Evolutionary conservation across 2,329 filamentous ascomycete species (phyloP), one percentile per base, ranked within the genome.

Genomic region (Hirsutella rhossiliensis): DNA sequence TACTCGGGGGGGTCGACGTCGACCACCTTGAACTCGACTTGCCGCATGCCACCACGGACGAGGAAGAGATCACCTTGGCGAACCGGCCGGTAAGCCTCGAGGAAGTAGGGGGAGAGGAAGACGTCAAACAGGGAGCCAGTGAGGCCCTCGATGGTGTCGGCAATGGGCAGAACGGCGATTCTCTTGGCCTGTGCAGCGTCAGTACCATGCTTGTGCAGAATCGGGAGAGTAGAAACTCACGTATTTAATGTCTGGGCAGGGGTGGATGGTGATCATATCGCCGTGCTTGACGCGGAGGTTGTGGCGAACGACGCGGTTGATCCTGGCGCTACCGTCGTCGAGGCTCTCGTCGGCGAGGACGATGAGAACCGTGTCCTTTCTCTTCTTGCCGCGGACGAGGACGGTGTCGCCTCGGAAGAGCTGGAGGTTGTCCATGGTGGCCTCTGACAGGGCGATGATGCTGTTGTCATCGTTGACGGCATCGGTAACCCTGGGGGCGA

Each of bases 171-270:
- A 48, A 98, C 92, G 49, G 92, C 92, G 63, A 98, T 96, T 60
- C 92, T 87, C 78, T 98, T 98, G 68, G 94, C 92, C 89, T 95
- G 51, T 43, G 36, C 11, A 13, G 17, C 42, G 43, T 55, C 56
- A 52, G 40, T 11, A 20, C 36, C 17, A 27, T 38, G 27, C 8
- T 19, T 37, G 12, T 19, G 37, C 23, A 15, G 4, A 15, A 19
- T 29, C 15, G 12, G 13, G 23, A 15, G 39, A 38, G 38, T 9
- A 27, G 23, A 38, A 45, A 78, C 87, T 66, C 68, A 95, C 89
- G 66, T 98, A 98, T 95, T 98, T 98, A 75, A 98, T 98, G 66
- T 98, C 92, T 17, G 92, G 90, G 73, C 92, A 98, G 44, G 94
- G 81, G 70, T 97, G 88, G 52, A 98, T 88, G 48, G 89, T 96